Evolutionary conservation across 257 asterid genomes (phyloP), one percentile per base, ranked within the genome.

Genomic region (Solanum boliviense): DNA sequence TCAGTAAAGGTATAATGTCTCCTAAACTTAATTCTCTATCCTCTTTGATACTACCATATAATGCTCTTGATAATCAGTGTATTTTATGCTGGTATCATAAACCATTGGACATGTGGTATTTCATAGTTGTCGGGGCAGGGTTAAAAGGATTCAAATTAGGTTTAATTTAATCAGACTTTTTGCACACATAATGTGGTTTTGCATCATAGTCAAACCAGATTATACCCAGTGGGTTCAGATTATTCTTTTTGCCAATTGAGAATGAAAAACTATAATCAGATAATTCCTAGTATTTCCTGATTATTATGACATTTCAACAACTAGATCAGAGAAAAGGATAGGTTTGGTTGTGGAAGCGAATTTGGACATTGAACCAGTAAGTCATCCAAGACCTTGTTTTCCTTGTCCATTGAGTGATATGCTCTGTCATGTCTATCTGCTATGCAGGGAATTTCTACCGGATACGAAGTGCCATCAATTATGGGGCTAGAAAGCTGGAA

Each of bases 391-490:
- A 29, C 27, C 20, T 46, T 46, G 68, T 81, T 81, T 78, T 81
- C 85, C 68, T 81, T 81, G n/a, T 46, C 38, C 38, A 48, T 27
- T 34, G 34, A 18, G 68, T 81, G 68, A 18, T 79, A 36, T 46
- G 72, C 34, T 36, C 62, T 46, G 9, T 81, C 67, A 16, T 81
- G 68, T 29, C 41, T 78, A 16, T 48, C 18, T 83, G 88, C 44
- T 88, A 58, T 62, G 35, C 87, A 96, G 99, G 98, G 85, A 96
- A 94, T 90, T 96, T 92, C 89, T 96, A 87, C 90, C 94, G 98
- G 48, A 95, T 96, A 86, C 94, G 97, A 87, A 96, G 98, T 84
- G 99, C 99, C 68, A 94, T 96, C 89, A 92, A 93, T 38, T 96
- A 91, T 86, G 99, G 98, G 85, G 96, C 98, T 71, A 90, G 92